phyloP scores from a whole-genome alignment of 768 basidiomycete species.

The Lactifluus echinatus region DNA sequence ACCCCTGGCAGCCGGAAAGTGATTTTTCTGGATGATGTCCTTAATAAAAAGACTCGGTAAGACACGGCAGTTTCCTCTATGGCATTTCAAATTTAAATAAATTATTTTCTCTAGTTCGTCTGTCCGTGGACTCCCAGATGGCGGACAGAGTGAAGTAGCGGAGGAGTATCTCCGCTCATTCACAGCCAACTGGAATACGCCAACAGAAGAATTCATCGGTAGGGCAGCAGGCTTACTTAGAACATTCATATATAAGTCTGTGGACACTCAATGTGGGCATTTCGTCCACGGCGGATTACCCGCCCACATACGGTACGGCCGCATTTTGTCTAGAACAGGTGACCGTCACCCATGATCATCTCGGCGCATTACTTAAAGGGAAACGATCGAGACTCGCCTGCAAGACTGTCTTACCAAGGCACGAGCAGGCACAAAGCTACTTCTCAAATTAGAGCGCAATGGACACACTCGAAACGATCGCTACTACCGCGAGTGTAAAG shows the following conservation, averaged over 20 bases:
- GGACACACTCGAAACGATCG: slow-evolving; percentile 11
- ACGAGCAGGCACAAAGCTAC: not conserved
- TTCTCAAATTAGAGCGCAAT: slow-evolving; percentile 11
- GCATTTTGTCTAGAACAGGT: not conserved
- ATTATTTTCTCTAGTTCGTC: not conserved
- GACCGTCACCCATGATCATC: not conserved
- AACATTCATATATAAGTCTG: not conserved
- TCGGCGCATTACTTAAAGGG: not conserved
- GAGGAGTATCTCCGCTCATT: slow-evolving; percentile 5
- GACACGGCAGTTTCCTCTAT: not conserved
- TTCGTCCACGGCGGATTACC: not conserved
- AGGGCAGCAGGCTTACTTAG: not conserved
- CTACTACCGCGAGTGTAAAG: slow-evolving; percentile 12
- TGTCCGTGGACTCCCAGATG: slow-evolving; percentile 13
- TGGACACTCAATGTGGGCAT: not conserved
- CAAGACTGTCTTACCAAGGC: not conserved
- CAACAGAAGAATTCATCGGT: not conserved
- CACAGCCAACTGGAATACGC: slow-evolving; percentile 1
- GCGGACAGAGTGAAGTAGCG: slow-evolving; percentile 4
- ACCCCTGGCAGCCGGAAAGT: not conserved
- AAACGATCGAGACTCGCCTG: not conserved
- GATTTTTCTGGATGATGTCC: slow-evolving; percentile 13
- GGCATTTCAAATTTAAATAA: not conserved
- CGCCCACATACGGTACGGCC: not conserved
- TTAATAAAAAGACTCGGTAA: slow-evolving; percentile 1